phyloP scores from a whole-genome alignment of 2,329 filamentous ascomycete species.

The Fusarium subtropicale region DNA sequence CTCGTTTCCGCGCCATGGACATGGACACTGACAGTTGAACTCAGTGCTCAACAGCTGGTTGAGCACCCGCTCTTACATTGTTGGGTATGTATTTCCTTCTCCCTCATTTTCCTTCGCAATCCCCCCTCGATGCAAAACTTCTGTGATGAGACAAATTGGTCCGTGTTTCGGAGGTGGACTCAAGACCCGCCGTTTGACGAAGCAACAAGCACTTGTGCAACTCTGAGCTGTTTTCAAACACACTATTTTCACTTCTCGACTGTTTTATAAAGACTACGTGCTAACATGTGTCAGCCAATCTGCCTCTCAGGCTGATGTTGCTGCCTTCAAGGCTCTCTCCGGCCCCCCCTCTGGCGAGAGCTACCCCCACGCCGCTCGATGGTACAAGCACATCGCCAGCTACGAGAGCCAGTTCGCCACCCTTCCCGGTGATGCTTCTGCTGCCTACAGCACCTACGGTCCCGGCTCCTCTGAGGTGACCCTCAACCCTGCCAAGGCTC shows the following conservation, averaged over 20 bases:
- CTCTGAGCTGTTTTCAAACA: constrained; percentile 68
- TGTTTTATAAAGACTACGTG: constrained; percentile 9
- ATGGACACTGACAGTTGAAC: constrained; percentile 52
- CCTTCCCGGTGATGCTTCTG: constrained; percentile 90
- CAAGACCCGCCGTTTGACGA: constrained; percentile 91
- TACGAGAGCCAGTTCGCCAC: constrained; percentile 93
- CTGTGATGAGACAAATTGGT: constrained; percentile 87
- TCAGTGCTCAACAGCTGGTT: constrained; percentile 79
- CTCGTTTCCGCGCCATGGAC: constrained; percentile 45
- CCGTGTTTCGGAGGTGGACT: constrained; percentile 94
- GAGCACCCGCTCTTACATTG: constrained; percentile 81
- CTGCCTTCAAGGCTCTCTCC: constrained; percentile 90
- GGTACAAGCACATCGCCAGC: constrained; percentile 98
- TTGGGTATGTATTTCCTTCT: constrained; percentile 72
- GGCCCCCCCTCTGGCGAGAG: constrained; percentile 81
- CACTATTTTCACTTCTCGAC: constrained; percentile 8
- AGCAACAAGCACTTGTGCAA: constrained; percentile 77
- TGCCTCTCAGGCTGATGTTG: constrained; percentile 95
- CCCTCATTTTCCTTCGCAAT: neutral
- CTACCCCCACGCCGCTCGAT: constrained; percentile 94
- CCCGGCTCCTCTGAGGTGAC: constrained; percentile 83
- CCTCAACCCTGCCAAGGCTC: constrained; percentile 85
- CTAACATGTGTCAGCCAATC: constrained; percentile 57
- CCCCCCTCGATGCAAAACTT: constrained; percentile 15
- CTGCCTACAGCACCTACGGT: constrained; percentile 90